Evolutionary conservation across 2,329 filamentous ascomycete genomes (phyloP).

Genomic region (Botrytis cinerea): DNA sequence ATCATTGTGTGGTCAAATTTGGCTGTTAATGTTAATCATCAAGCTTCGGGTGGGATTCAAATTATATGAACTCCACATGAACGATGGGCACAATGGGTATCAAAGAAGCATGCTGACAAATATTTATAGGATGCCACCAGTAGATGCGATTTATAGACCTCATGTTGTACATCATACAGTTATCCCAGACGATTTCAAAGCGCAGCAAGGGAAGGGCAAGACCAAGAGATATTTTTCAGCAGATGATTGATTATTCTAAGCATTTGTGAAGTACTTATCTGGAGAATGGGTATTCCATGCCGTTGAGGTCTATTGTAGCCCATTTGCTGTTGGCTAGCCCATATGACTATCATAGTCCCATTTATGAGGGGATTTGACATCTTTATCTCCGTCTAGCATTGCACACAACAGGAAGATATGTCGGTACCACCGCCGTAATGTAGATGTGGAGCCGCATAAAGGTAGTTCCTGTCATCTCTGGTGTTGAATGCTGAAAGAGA

Average conservation of each 20-base stretch:
- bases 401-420: neutral
- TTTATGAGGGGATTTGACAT: neutral
- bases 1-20: neutral
- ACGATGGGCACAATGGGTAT: neutral
- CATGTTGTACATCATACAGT: slow-evolving; percentile 91
- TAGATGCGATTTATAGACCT: slow-evolving; percentile 86
- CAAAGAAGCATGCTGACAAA: slow-evolving; percentile 10
- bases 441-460: neutral
- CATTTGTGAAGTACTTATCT: neutral
- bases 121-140: slow-evolving; percentile 68
- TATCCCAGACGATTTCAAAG: slow-evolving; percentile 68
- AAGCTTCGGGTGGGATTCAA: neutral
- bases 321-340: neutral
- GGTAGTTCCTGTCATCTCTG: neutral
- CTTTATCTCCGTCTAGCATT: neutral
- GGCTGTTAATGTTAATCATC: neutral
- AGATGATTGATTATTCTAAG: slow-evolving; percentile 45
- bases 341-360: neutral
- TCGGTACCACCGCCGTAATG: neutral
- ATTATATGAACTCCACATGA: neutral
- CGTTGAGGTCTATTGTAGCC: neutral
- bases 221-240: slow-evolving; percentile 73
- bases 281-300: neutral
- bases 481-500: neutral
- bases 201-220: slow-evolving; percentile 64